phyloP scores from a whole-genome alignment of 106 monocot genomes.

The Narthecium ossifragum region DNA sequence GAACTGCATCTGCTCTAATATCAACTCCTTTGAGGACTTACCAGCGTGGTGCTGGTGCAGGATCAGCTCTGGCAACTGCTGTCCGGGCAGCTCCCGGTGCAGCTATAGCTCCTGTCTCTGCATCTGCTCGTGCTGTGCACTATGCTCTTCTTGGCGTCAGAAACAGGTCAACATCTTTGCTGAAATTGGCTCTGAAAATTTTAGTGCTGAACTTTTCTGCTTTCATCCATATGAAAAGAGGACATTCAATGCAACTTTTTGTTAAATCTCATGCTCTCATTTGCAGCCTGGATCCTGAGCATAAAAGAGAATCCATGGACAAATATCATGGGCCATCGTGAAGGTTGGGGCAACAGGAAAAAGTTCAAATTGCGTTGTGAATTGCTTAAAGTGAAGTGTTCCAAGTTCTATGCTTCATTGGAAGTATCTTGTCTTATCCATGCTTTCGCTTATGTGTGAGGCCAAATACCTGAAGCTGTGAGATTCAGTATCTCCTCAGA shows the following conservation, averaged over 20 bases:
- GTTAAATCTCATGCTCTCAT: neutral
- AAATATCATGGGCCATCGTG: slow-evolving; percentile 76
- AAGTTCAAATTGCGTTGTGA: neutral
- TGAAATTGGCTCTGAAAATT: neutral
- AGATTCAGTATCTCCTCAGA: too few species aligned
- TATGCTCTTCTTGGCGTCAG: slow-evolving; percentile 88
- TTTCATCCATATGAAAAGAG: neutral
- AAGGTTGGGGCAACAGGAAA: neutral
- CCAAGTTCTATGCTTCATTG: too few species aligned
- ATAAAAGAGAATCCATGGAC: slow-evolving; percentile 76
- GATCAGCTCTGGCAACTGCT: slow-evolving; percentile 74
- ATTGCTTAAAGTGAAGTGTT: too few species aligned
- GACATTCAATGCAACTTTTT: neutral
- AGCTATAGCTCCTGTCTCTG: slow-evolving; percentile 77
- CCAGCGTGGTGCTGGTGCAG: slow-evolving; percentile 80
- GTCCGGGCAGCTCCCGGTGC: slow-evolving; percentile 68
- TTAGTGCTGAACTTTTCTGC: neutral
- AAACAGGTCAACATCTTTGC: slow-evolving; percentile 55
- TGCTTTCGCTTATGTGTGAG: neutral
- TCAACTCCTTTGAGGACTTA: slow-evolving; percentile 74
- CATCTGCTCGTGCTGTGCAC: slow-evolving; percentile 80
- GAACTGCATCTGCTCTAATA: slow-evolving; percentile 69
- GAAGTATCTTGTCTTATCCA: neutral
- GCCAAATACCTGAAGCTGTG: too few species aligned
- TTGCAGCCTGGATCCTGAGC: slow-evolving; percentile 89